phyloP scores from a whole-genome alignment of 805 yeast genomes.

The Saccharomycopsis guyanensis region DNA sequence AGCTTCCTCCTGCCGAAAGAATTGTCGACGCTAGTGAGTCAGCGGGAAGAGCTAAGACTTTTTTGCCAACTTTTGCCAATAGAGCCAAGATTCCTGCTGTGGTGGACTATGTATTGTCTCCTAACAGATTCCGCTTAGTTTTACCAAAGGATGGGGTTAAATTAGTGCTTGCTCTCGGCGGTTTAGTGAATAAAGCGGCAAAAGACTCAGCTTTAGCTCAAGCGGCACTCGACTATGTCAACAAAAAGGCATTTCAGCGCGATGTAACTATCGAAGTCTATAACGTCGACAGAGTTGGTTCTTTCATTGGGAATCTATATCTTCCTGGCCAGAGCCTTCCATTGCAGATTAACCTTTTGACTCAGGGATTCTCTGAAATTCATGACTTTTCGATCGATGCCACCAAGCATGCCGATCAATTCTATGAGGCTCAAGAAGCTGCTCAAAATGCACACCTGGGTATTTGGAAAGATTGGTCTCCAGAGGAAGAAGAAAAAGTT shows the following conservation, averaged over 20 bases:
- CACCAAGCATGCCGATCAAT: conserved; percentile 46
- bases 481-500: conserved; percentile 27
- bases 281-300: conserved; percentile 70
- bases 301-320: conserved; percentile 67
- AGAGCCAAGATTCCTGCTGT: conserved; percentile 58
- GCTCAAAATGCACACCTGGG: conserved; percentile 55
- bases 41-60: conserved; percentile 63
- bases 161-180: conserved; percentile 69
- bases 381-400: conserved; percentile 60
- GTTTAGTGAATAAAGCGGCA: conserved; percentile 40
- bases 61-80: conserved; percentile 59
- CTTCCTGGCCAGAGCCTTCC: conserved; percentile 45
- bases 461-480: conserved; percentile 55
- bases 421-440: conserved; percentile 51
- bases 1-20: conserved; percentile 49
- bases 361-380: conserved; percentile 54
- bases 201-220: conserved; percentile 34
- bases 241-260: conserved; percentile 55
- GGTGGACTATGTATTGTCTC: conserved; percentile 66
- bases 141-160: conserved; percentile 67
- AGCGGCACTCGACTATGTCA: conserved; percentile 47
- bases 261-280: conserved; percentile 64
- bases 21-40: conserved; percentile 76
- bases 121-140: conserved; percentile 55
- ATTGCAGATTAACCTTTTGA: conserved; percentile 48